Conservation (phyloP, 805 yeast genomes). For the Nematodospora valgi region DNA sequence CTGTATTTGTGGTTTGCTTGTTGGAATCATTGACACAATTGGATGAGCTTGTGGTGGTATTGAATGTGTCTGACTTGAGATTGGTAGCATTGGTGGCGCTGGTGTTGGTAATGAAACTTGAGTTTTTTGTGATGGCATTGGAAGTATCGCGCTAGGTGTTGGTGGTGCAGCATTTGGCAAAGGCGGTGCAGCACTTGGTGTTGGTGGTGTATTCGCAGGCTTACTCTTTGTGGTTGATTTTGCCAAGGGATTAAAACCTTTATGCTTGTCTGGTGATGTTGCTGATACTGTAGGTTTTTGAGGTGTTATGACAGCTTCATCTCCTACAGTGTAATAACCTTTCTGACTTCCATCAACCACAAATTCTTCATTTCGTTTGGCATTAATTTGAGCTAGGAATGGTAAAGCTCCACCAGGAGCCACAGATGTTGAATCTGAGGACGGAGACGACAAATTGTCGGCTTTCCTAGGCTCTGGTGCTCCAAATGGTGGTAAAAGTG, state of each 20-base stretch:
- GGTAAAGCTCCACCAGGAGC: conserved; percentile 45
- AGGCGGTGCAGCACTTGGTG: conserved; percentile 11
- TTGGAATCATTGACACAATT: background rate
- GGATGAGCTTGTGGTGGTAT: conserved; percentile 7
- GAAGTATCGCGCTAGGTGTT: conserved; percentile 9
- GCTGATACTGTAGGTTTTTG: background rate
- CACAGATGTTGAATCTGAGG: conserved; percentile 1
- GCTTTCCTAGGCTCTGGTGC: conserved; percentile 7
- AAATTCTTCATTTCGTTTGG: conserved; percentile 48
- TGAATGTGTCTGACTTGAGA: conserved; percentile 8
- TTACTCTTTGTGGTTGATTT: background rate
- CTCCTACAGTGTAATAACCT: conserved; percentile 14
- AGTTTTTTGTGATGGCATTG: conserved; percentile 16
- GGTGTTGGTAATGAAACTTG: conserved; percentile 14
- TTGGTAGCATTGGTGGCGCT: conserved; percentile 15
- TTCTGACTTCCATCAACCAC: conserved; percentile 36
- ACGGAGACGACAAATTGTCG: conserved; percentile 14
- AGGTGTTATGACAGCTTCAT: conserved; percentile 12
- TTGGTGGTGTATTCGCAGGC: conserved; percentile 8
- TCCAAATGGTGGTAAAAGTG: conserved; percentile 11
- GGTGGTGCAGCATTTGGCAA: conserved; percentile 11
- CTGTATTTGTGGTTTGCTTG: background rate
- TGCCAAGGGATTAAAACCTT: conserved; percentile 13
- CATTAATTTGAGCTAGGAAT: conserved; percentile 56
- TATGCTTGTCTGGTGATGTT: conserved; percentile 11